Percentiles rank a stretch among this genome's conserved stretches.
These are phyloP conservation scores for Candida wancherniae DNA, from an alignment of 805 yeast species.

Conservation along the genomic window DNA sequence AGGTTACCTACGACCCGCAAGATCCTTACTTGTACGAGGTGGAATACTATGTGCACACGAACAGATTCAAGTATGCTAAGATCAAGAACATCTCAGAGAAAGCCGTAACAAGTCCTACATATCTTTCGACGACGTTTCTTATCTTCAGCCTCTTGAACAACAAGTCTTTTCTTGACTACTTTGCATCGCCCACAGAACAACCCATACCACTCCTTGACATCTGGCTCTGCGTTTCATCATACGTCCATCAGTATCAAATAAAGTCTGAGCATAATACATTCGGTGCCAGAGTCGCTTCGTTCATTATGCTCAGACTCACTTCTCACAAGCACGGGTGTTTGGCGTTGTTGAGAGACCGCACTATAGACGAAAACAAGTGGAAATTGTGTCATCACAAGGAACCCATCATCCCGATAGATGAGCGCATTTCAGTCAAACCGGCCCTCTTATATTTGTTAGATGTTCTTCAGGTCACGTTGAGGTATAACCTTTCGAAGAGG, in stretches of 20 bases:
- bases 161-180: conserved; percentile 6
- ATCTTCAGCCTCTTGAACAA: conserved; percentile 9
- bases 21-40: conserved; percentile 20
- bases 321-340: conserved; percentile 5
- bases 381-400: conserved; percentile 38
- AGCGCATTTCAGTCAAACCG: conserved; percentile 18
- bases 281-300: conserved; percentile 25
- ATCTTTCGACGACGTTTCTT: conserved; percentile 9
- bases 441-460: conserved; percentile 23
- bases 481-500: conserved; percentile 37
- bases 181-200: conserved; percentile 2
- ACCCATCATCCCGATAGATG: conserved; percentile 28
- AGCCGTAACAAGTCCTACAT: conserved; percentile 9
- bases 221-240: conserved; percentile 37
- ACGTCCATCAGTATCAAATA: conserved; percentile 36
- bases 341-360: conserved; percentile 3
- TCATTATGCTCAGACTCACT: conserved; percentile 25
- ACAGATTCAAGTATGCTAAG: conserved; percentile 3
- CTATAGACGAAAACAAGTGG: conserved; percentile 36
- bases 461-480: conserved; percentile 13
- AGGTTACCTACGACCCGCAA: conserved; percentile 9
- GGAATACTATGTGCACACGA: conserved; percentile 12
- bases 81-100: conserved; percentile 2
- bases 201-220: conserved; percentile 16
- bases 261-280: conserved; percentile 20